phyloP scores from a whole-genome alignment of 768 basidiomycete species.

The Lactarius evosmus region DNA sequence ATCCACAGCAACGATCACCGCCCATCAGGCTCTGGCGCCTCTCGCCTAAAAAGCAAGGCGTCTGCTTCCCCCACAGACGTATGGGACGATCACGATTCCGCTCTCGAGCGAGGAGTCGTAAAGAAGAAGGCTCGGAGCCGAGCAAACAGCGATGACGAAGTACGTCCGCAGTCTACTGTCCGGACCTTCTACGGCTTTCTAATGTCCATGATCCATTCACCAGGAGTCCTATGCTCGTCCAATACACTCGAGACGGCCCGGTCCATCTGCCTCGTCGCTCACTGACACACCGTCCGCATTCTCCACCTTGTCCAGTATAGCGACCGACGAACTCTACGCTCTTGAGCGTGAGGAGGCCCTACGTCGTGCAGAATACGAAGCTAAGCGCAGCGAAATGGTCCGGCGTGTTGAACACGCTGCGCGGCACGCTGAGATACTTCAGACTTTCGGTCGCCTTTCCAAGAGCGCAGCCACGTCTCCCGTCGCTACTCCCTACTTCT shows the following conservation, averaged over 20 bases:
- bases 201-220: slow-evolving; percentile 26
- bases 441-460: slow-evolving; percentile 33
- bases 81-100: slow-evolving; percentile 25
- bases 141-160: slow-evolving; percentile 83
- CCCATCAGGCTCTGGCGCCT: slow-evolving; percentile 16
- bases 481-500: slow-evolving; percentile 22
- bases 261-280: slow-evolving; percentile 29
- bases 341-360: slow-evolving; percentile 80
- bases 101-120: slow-evolving; percentile 11
- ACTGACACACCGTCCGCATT: slow-evolving; percentile 37
- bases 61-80: slow-evolving; percentile 16
- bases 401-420: slow-evolving; percentile 36
- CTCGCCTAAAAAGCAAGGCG: slow-evolving; percentile 15
- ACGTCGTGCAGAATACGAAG: slow-evolving; percentile 61
- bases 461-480: slow-evolving; percentile 27
- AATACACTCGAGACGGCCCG: slow-evolving; percentile 11
- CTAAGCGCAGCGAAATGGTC: slow-evolving; percentile 45
- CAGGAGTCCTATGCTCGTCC: slow-evolving; percentile 42
- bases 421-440: slow-evolving; percentile 46
- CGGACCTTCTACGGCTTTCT: not conserved
- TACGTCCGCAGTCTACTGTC: slow-evolving; percentile 38
- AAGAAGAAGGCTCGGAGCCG: slow-evolving; percentile 63
- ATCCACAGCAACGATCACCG: slow-evolving; percentile 74
- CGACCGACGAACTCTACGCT: slow-evolving; percentile 86
- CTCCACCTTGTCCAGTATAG: slow-evolving; percentile 66